Base-by-base conservation (phyloP, 2,329 filamentous ascomycete species). In the Botrytis porri region DNA sequence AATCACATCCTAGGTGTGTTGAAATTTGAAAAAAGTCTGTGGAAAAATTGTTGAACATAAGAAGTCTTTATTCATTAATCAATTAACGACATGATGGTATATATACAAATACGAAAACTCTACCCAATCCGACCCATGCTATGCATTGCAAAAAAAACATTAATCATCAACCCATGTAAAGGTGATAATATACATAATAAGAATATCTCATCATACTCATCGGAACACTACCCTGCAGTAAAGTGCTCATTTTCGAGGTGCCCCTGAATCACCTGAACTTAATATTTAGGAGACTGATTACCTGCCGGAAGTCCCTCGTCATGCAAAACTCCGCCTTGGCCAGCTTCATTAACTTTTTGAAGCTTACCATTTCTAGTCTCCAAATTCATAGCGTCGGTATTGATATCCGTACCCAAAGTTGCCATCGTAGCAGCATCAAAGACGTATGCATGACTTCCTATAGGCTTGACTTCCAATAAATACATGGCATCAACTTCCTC, bases 391-490 rank as follows among this genome's bases (percentile, higher is more conserved):
- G 62, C 61, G 45, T 72, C 61, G 29, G 70, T 71, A 45, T 66
- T 66, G 14, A 71, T 60, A 25, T 29, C 43, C 16, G 63, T 60
- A 39, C 70, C 61, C 60, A 71, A 66, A 29, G 39, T 37, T 7
- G 22, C 37, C 32, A 14, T 62, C 1, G 37, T 45, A 20, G 45
- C 66, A 9, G 20, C n/a, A 37, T 61, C n/a, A 37, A 64, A 63
- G 18, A 37, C 22, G 22, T 57, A 77, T 5, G 69, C 72, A 0
- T 63, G 74, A 48, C 74, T 75, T 57, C 69, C 71, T 16, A 71
- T 64, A 51, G 86, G 85, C 76, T 84, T 85, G 6, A 78, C 73
- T 61, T 75, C 74, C 39, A 77, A 62, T 14, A 79, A 69, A 37
- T 79, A 79, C 77, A 79, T 77, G 10, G 75, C 75, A 71, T 79